phyloP scores from a whole-genome alignment of 345 rosid species.

The Euphorbia lathyris region DNA sequence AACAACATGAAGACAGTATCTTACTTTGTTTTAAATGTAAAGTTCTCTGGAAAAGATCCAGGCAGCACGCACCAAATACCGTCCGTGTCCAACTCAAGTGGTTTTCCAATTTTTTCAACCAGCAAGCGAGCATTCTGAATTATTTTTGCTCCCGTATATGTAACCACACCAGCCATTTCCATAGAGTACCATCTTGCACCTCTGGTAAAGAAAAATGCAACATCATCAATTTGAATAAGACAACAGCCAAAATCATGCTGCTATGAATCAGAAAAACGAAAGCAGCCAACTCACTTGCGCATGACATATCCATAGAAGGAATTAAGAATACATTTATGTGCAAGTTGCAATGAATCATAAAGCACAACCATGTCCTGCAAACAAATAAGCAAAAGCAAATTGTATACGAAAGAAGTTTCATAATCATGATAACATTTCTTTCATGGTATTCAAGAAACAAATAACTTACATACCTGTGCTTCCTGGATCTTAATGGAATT shows the following conservation, averaged over 20 bases:
- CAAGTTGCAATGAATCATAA: slow-evolving; percentile 96
- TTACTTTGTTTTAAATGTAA: slow-evolving; percentile 86
- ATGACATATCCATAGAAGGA: slow-evolving; percentile 99
- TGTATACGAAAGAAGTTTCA: slow-evolving; percentile 9
- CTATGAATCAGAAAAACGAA: slow-evolving; percentile 2
- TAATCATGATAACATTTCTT: slow-evolving; percentile 5
- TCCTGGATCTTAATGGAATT: slow-evolving; percentile 94
- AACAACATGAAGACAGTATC: slow-evolving; percentile 25
- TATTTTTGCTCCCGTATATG: slow-evolving; percentile 97
- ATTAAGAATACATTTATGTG: slow-evolving; percentile 95
- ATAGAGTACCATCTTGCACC: slow-evolving; percentile 99
- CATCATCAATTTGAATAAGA: slow-evolving; percentile 24
- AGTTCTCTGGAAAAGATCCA: slow-evolving; percentile 94
- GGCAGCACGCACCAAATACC: slow-evolving; percentile 98
- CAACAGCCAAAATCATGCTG: slow-evolving; percentile 12
- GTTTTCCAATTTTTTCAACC: slow-evolving; percentile 92
- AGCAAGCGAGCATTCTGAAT: slow-evolving; percentile 95
- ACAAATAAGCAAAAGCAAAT: slow-evolving; percentile 25
- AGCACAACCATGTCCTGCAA: slow-evolving; percentile 95
- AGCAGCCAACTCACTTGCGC: slow-evolving; percentile 76
- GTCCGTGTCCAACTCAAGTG: slow-evolving; percentile 97
- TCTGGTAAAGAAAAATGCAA: slow-evolving; percentile 40
- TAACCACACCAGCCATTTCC: slow-evolving; percentile 99
- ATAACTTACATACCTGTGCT: slow-evolving; percentile 62
- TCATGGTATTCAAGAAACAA: slow-evolving; percentile 6